Evolutionary conservation across 495 filamentous ascomycete genomes (phyloP).

Genomic region (Podospora pseudopauciseta): DNA sequence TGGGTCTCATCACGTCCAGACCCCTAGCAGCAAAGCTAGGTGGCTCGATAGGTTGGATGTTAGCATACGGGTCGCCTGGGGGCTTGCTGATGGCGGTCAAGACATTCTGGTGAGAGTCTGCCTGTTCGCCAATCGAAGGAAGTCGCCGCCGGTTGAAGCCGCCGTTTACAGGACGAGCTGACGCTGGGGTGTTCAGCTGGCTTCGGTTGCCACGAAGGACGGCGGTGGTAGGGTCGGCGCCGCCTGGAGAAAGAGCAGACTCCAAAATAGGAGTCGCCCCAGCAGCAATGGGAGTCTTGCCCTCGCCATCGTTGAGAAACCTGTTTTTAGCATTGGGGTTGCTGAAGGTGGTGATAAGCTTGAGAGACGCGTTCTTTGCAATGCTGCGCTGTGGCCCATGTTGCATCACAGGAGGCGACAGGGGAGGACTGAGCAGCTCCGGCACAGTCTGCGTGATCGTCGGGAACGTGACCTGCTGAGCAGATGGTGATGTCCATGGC

Average conservation of each 20-base stretch:
- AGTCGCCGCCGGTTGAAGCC: slow-evolving; percentile 63
- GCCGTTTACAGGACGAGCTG: slow-evolving; percentile 65
- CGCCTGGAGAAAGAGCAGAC: slow-evolving; percentile 76
- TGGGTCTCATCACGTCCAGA: slow-evolving; percentile 36
- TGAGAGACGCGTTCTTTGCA: slow-evolving; percentile 79
- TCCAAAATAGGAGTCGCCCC: slow-evolving; percentile 89
- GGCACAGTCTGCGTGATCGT: slow-evolving; percentile 45
- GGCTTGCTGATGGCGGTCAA: slow-evolving; percentile 28
- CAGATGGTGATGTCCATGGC: slow-evolving; percentile 79
- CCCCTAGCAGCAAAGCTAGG: slow-evolving; percentile 10
- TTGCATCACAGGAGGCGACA: slow-evolving; percentile 49
- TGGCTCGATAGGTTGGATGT: slow-evolving; percentile 18
- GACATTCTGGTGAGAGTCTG: slow-evolving; percentile 35
- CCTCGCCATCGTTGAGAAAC: slow-evolving; percentile 67
- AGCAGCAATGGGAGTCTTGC: slow-evolving; percentile 71
- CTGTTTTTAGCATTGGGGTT: slow-evolving; percentile 56
- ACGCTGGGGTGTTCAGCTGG: slow-evolving; percentile 61
- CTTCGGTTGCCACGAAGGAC: slow-evolving; percentile 60
- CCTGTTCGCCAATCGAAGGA: slow-evolving; percentile 76
- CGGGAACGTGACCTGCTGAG: slow-evolving; percentile 62
- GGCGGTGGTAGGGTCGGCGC: slow-evolving; percentile 59
- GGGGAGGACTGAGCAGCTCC: slow-evolving; percentile 56
- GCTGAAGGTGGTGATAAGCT: slow-evolving; percentile 87
- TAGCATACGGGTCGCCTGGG: slow-evolving; percentile 22
- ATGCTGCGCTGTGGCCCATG: slow-evolving; percentile 54